phyloP scores from a whole-genome alignment of 1,284 basidiomycete genomes.

The Heterobasidion irregulare region DNA sequence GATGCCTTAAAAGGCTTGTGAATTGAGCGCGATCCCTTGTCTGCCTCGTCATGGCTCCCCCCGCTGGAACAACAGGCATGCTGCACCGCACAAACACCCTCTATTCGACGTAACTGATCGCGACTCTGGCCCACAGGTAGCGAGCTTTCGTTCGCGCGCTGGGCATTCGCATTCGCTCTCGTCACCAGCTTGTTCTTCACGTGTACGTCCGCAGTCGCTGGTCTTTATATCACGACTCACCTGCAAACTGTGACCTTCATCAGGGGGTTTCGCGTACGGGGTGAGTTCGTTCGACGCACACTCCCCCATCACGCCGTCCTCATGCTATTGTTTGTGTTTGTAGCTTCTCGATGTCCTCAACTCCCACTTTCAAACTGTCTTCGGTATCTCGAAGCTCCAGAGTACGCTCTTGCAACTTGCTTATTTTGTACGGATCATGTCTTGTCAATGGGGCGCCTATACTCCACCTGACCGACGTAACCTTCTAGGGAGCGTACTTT shows the following conservation, averaged over 20 bases:
- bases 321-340: conserved; percentile 18
- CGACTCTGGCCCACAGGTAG: conserved; percentile 4
- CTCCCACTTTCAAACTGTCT: conserved; percentile 71
- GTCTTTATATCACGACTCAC: not conserved
- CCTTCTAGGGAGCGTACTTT: conserved; percentile 53
- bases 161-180: conserved; percentile 57
- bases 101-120: not conserved
- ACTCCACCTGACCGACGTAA: not conserved
- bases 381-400: conserved; percentile 66
- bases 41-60: not conserved
- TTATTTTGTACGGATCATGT: conserved; percentile 51
- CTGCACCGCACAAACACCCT: not conserved
- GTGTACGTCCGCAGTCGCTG: conserved; percentile 34
- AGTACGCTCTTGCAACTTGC: conserved; percentile 82
- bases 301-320: conserved; percentile 4
- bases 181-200: conserved; percentile 80
- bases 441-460: conserved; percentile 3
- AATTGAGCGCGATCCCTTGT: too few relatives aligned
- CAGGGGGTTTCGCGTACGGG: conserved; percentile 70
- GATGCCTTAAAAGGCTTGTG: not conserved
- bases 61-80: not conserved
- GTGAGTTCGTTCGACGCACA: conserved; percentile 23
- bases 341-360: conserved; percentile 81
- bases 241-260: not conserved
- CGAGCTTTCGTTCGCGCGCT: conserved; percentile 36